Percentiles rank a stretch among this genome's conserved stretches.
Conservation (phyloP, 2,329 filamentous ascomycete species). For the Aspergillus piperis region DNA sequence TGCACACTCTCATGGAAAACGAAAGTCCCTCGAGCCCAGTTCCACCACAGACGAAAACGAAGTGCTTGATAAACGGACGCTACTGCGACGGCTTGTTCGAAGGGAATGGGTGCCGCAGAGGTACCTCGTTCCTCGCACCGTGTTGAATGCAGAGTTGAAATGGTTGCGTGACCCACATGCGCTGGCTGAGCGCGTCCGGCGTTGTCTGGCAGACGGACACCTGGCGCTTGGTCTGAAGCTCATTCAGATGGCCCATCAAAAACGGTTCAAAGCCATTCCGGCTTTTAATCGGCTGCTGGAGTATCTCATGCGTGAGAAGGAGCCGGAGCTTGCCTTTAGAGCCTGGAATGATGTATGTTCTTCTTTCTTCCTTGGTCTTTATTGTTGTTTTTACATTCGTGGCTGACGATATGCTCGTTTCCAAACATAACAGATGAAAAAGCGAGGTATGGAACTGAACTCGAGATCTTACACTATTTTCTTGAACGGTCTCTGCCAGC, state of each 20-base stretch:
- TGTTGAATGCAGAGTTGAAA: slow-evolving; percentile 56
- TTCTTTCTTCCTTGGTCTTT: neutral
- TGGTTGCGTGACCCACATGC: slow-evolving; percentile 71
- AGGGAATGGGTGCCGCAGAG: neutral
- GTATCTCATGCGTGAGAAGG: slow-evolving; percentile 64
- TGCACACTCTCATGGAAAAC: too few relatives aligned
- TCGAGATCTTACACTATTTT: slow-evolving; percentile 81
- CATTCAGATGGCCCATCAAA: slow-evolving; percentile 66
- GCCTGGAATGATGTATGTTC: slow-evolving; percentile 77
- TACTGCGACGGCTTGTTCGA: neutral
- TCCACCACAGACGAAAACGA: too few relatives aligned
- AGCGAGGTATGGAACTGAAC: slow-evolving; percentile 78
- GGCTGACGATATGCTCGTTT: slow-evolving; percentile 7
- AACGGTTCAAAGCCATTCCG: slow-evolving; percentile 64
- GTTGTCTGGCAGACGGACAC: slow-evolving; percentile 59
- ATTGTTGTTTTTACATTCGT: neutral
- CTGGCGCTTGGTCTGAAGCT: slow-evolving; percentile 69
- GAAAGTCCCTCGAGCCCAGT: too few relatives aligned
- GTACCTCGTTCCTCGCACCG: slow-evolving; percentile 1
- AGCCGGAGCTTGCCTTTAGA: slow-evolving; percentile 68
- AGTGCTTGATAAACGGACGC: too few relatives aligned
- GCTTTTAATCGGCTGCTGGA: slow-evolving; percentile 87
- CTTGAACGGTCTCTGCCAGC: slow-evolving; percentile 70
- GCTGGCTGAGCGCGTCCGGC: slow-evolving; percentile 67
- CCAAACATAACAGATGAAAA: slow-evolving; percentile 74